Base-by-base conservation (phyloP, 2,329 filamentous ascomycete genomes). In the Magnaporthales sp. region DNA sequence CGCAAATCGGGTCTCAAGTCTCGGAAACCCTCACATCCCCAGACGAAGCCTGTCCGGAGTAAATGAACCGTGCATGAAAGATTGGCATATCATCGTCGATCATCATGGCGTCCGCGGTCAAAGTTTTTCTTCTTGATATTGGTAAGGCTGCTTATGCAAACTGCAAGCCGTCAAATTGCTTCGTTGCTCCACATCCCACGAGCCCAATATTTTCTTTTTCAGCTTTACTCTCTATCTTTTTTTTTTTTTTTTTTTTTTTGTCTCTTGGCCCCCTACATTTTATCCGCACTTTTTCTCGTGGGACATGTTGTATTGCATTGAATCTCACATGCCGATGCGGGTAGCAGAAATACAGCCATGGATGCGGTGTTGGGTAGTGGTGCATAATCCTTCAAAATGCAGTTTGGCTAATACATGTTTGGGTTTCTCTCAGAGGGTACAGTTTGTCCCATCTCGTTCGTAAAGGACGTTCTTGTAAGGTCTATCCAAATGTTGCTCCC, bases 361-460 rank as follows among this genome's bases (percentile, higher is more conserved):
- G 29, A 38, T 63, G 32, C 61, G 24, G 61, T 22, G 51, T 65
- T 54, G 27, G 22, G 51, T 46, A 60, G 64, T 30, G 32, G 19
- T 31, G 62, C 62, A 63, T 63, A 38, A 74, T 74, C 73, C 74
- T 77, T 74, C 73, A 73, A 74, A 70, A 70, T 70, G 70, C 69
- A 74, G 75, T 73, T 75, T 77, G 74, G 77, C 78, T 81, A 78
- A 80, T 77, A 71, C 71, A 66, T 68, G 71, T 65, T 67, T 65
- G n/a, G 27, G 26, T 72, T 61, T 63, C 67, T 66, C 70, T 69
- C 72, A 93, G 91, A 93, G 83, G 91, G 91, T 69, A 93, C 91
- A 64, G 88, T 93, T 70, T 93, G 90, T 77, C 89, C 90, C 72
- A 92, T 93, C 75, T 91, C 89, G 72, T 93, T 93, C 78, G 91